phyloP scores from a whole-genome alignment of 2,329 filamentous ascomycete species.

The Fusarium albidum region DNA sequence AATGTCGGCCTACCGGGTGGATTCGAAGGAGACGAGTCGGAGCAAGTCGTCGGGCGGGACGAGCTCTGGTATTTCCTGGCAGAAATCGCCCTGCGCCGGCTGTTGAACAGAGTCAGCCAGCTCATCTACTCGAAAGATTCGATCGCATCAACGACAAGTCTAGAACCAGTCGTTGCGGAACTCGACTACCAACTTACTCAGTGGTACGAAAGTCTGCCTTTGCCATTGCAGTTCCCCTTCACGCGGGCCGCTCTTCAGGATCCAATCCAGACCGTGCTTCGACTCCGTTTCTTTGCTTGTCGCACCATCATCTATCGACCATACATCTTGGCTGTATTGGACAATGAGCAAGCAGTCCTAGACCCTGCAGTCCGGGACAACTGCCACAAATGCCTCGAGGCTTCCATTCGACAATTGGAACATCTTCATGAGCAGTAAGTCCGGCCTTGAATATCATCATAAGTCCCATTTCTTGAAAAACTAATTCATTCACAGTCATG shows the following conservation, averaged over 20 bases:
- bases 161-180: conserved; percentile 81
- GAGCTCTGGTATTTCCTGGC: conserved; percentile 89
- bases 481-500: conserved; percentile 62
- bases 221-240: conserved; percentile 80
- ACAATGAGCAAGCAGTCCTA: conserved; percentile 76
- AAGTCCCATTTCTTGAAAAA: not conserved
- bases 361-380: conserved; percentile 79
- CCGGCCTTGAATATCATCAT: not conserved
- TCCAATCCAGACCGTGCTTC: conserved; percentile 80
- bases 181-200: conserved; percentile 84
- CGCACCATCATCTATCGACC: conserved; percentile 87
- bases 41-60: conserved; percentile 73
- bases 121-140: conserved; percentile 81
- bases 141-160: conserved; percentile 73
- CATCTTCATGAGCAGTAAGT: conserved; percentile 79
- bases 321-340: conserved; percentile 81
- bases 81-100: conserved; percentile 79
- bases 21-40: conserved; percentile 75
- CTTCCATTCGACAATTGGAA: conserved; percentile 80
- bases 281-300: conserved; percentile 84
- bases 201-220: conserved; percentile 83
- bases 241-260: conserved; percentile 72
- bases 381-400: conserved; percentile 83
- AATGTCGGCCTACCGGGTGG: conserved; percentile 79
- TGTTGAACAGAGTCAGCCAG: conserved; percentile 81